Conservation (phyloP, 169 alveolate genomes). For the Babesia ovata region DNA sequence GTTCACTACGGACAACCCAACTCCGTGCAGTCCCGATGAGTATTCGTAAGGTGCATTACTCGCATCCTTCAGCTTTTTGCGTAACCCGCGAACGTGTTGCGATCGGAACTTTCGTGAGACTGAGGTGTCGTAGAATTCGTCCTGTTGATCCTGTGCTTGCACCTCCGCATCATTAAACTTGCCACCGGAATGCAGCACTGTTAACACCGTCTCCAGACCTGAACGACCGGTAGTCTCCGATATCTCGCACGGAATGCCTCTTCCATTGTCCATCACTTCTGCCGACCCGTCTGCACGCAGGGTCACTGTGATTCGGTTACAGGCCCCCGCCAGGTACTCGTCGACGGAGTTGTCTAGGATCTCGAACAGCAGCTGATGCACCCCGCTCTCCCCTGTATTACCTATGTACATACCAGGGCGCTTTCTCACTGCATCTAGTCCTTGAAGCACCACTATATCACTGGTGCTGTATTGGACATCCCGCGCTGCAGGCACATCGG, state of each 20-base stretch:
- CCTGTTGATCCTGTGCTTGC: constrained; percentile 20
- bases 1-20: constrained; percentile 82
- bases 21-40: constrained; percentile 86
- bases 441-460: constrained; percentile 80
- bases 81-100: constrained; percentile 16
- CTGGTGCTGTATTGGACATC: constrained; percentile 67
- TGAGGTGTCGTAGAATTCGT: constrained; percentile 15
- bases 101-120: constrained; percentile 11
- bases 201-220: constrained; percentile 81
- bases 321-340: constrained; percentile 77
- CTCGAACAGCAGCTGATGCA: constrained; percentile 82
- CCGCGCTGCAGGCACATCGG: constrained; percentile 1
- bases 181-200: constrained; percentile 85
- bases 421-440: constrained; percentile 83
- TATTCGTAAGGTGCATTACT: constrained; percentile 64
- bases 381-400: constrained; percentile 77
- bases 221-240: constrained; percentile 73
- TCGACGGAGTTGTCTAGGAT: constrained; percentile 83
- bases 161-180: constrained; percentile 72
- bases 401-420: constrained; percentile 88
- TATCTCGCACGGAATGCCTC: constrained; percentile 83
- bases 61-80: constrained; percentile 40
- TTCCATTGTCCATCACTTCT: constrained; percentile 75
- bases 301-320: constrained; percentile 71
- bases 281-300: constrained; percentile 74